Conservation (phyloP, 2,329 filamentous ascomycete species). For the Claviceps sp. region DNA sequence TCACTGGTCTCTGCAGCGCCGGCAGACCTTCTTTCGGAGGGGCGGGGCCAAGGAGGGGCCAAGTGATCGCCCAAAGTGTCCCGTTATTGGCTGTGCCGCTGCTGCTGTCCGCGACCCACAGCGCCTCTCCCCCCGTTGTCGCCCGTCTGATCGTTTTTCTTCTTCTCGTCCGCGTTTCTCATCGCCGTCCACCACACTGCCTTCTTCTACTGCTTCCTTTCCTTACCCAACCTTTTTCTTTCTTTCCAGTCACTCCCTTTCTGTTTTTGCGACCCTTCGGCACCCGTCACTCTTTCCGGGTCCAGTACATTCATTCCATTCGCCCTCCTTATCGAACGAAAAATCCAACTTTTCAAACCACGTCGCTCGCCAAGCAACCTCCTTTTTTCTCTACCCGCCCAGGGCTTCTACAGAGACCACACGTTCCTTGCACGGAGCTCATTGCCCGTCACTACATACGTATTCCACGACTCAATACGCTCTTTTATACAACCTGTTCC, state of each 20-base stretch:
- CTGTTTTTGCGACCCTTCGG: constrained; percentile 12
- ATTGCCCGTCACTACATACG: background rate
- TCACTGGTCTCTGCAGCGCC: no score
- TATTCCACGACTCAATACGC: constrained; percentile 4
- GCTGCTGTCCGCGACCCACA: constrained; percentile 1
- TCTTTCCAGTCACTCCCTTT: constrained; percentile 30
- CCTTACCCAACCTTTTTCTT: constrained; percentile 25
- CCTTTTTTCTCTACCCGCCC: constrained; percentile 6
- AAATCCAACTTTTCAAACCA: constrained; percentile 6
- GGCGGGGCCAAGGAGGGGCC: no score
- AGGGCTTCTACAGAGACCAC: constrained; percentile 5
- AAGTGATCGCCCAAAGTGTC: no score
- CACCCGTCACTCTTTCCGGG: constrained; percentile 40
- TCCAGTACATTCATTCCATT: constrained; percentile 29
- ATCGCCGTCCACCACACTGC: constrained; percentile 20
- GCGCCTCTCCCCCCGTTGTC: constrained; percentile 14
- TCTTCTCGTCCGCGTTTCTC: constrained; percentile 19
- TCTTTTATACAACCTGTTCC: background rate
- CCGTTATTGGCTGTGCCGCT: background rate
- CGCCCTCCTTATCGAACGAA: constrained; percentile 12
- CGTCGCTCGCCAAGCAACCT: constrained; percentile 6
- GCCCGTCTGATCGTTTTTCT: constrained; percentile 24
- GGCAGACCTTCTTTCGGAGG: no score
- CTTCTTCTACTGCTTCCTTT: constrained; percentile 21
- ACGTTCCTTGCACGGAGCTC: constrained; percentile 6